Conservation (phyloP, 345 rosid genomes). For the Erodium maritimum region DNA sequence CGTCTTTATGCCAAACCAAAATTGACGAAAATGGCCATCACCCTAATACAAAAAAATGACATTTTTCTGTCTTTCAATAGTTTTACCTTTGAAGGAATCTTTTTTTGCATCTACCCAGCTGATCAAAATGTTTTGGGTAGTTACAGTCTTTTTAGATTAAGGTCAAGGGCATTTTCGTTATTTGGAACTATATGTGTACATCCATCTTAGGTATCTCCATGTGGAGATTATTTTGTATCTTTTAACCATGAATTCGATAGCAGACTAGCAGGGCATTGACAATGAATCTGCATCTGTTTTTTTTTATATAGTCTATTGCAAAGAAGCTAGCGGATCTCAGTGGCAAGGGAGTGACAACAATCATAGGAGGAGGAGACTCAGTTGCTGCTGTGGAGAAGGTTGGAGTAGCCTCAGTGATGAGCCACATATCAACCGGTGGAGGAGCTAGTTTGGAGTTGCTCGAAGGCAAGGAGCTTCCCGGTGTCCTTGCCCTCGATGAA, state of each 20-base stretch:
- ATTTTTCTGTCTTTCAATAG: too few species aligned
- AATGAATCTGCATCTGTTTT: background rate
- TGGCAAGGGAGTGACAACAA: constrained; percentile 72
- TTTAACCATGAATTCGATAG: background rate
- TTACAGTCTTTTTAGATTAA: background rate
- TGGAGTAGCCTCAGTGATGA: constrained; percentile 84
- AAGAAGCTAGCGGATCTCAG: constrained; percentile 89
- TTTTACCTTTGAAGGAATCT: too few species aligned
- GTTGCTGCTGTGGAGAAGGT: constrained; percentile 93
- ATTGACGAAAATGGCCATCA: too few species aligned
- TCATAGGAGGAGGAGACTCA: constrained; percentile 93
- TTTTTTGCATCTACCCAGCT: too few species aligned
- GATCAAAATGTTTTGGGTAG: too few species aligned
- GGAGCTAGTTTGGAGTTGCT: constrained; percentile 93
- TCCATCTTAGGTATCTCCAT: background rate
- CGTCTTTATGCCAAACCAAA: too few species aligned
- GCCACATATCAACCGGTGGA: constrained; percentile 94
- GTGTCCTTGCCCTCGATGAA: constrained; percentile 79
- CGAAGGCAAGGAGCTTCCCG: constrained; percentile 83
- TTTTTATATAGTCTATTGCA: constrained; percentile 54
- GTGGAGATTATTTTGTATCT: background rate
- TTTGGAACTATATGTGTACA: background rate
- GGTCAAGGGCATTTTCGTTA: too few species aligned
- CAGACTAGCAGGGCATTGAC: background rate
- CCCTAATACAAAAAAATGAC: too few species aligned